Conservation (phyloP, 164 flowering plant species). For the Amborella trichopoda region DNA sequence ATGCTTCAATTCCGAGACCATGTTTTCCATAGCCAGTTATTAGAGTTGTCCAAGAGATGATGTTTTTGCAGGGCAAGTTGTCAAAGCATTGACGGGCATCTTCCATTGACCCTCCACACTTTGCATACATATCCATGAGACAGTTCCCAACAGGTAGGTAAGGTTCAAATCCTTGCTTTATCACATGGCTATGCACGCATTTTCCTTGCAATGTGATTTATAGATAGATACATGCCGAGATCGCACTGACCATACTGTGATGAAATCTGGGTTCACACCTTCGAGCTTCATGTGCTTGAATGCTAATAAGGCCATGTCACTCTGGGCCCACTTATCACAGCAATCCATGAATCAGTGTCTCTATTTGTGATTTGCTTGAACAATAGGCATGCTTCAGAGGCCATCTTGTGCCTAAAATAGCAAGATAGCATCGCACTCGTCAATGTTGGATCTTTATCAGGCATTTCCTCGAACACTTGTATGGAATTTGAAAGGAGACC, state of each 20-base stretch:
- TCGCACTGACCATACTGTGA: conserved; percentile 24
- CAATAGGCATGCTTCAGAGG: conserved; percentile 19
- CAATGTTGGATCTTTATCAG: conserved; percentile 23
- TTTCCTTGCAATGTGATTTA: conserved; percentile 18
- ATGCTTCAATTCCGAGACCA: conserved; percentile 25
- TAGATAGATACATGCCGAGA: conserved; percentile 24
- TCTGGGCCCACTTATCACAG: conserved; percentile 26
- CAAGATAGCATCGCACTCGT: conserved; percentile 25
- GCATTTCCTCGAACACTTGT: conserved; percentile 24
- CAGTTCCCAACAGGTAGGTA: conserved; percentile 27
- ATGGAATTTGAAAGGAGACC: conserved; percentile 14
- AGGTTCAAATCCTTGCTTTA: conserved; percentile 20
- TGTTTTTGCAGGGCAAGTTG: conserved; percentile 19
- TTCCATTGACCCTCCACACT: conserved; percentile 24
- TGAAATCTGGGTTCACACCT: conserved; percentile 14
- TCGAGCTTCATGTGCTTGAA: conserved; percentile 21
- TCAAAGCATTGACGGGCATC: conserved; percentile 22
- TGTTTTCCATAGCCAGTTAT: conserved; percentile 29
- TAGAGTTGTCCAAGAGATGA: conserved; percentile 35
- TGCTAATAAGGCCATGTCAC: conserved; percentile 15
- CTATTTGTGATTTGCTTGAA: conserved; percentile 17
- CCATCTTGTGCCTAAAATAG: conserved; percentile 13
- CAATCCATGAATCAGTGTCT: conserved; percentile 34
- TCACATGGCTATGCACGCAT: conserved; percentile 22
- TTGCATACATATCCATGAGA: conserved; percentile 32